phyloP scores from a whole-genome alignment of 441 rosid genomes.

The Kokia cookei region DNA sequence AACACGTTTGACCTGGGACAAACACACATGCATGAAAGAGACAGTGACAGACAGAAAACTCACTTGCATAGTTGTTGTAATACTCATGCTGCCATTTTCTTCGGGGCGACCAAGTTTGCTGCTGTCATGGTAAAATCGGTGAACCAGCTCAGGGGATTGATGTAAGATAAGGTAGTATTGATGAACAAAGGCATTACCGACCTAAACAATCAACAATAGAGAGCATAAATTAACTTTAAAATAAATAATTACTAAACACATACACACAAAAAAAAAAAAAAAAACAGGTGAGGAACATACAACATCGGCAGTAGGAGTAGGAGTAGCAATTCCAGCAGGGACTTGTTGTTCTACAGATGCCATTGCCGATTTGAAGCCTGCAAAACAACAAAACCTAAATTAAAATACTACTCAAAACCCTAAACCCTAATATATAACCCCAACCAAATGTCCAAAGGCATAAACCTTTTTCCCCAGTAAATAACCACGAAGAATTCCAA shows the following conservation, averaged over 20 bases:
- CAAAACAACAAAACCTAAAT: constrained; percentile 6
- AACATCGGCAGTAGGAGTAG: constrained; percentile 37
- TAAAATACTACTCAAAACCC: neutral
- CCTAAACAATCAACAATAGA: constrained; percentile 33
- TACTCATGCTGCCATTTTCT: constrained; percentile 47
- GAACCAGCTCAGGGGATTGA: constrained; percentile 63
- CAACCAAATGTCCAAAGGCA: neutral
- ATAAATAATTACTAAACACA: neutral
- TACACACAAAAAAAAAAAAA: neutral
- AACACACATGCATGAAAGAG: neutral
- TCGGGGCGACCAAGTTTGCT: constrained; percentile 83
- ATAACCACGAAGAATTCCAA: neutral
- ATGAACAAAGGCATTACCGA: constrained; percentile 72
- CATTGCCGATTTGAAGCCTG: constrained; percentile 31
- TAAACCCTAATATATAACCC: neutral
- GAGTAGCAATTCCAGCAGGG: constrained; percentile 19
- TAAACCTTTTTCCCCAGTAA: neutral
- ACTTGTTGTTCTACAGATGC: constrained; percentile 34
- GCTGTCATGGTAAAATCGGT: constrained; percentile 68
- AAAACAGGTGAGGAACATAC: constrained; percentile 27
- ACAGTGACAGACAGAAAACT: constrained; percentile 8
- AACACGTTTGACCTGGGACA: neutral
- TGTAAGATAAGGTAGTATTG: constrained; percentile 76
- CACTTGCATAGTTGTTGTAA: constrained; percentile 64
- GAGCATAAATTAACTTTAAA: neutral